Evolutionary conservation across 305 asterid genomes (phyloP), one percentile per base, ranked within the genome.

Genomic region (Solanum hybrid): DNA sequence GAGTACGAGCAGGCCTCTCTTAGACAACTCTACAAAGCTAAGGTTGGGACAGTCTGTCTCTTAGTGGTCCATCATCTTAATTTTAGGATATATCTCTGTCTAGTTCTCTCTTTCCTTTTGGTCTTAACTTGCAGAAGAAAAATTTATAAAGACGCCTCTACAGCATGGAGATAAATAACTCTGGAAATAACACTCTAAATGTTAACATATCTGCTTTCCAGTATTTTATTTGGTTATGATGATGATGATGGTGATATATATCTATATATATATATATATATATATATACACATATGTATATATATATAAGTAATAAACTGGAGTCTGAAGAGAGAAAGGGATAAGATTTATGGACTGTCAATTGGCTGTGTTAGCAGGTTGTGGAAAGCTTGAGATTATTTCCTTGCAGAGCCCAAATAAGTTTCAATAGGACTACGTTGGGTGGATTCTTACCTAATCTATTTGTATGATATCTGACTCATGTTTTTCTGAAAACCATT

Each of bases 1-100:
- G 99, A 97, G 92, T 96, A 93, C 73, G 99, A 97, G 90, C 99
- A 96, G 93, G 96, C 99, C 90, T 96, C 99, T 92, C 98, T 96
- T 78, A 93, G 93, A 89, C 99, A 97, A 94, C 95, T 97, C 86
- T 96, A 95, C 91, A 97, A 94, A 91, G 92, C 98, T 85, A 96
- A 96, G 99, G 99, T 97, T 73, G 42, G 87, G 42, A 51, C 73
- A 51, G 42, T 45, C 87, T 82, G 72, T 42, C 71, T 82, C 38
- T 5, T 45, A 84, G 72, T 45, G 31, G 40, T 51, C 31, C n/a
- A 84, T 84, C 26, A 29, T 82, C 73, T 82, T 45, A 82, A 27
- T 19, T 31, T 45, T 31, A 29, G 87, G 87, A 82, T 45, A 82
- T 45, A 31, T 51, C 38, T 26, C 19, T 29, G 38, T 51, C 89